Conservation (phyloP, 106 monocot species). For the Alisma plantagoaquatica region DNA sequence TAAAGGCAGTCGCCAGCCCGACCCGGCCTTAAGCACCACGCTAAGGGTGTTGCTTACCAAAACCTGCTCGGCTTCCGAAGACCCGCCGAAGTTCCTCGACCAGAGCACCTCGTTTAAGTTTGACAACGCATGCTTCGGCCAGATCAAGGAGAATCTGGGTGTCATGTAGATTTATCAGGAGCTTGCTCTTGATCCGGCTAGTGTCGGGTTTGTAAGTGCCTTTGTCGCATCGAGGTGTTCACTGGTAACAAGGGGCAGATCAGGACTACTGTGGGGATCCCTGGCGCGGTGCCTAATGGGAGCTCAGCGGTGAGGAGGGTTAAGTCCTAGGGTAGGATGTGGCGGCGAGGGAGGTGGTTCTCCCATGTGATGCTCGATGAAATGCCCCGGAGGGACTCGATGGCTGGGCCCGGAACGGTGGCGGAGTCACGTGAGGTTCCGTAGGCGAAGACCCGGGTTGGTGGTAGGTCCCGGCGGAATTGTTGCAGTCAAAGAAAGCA, state of each 20-base stretch:
- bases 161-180: slow-evolving; percentile 17
- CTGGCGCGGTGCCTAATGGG: not conserved
- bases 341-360: slow-evolving; percentile 13
- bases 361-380: slow-evolving; percentile 6
- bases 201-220: slow-evolving; percentile 11
- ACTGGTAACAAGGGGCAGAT: too few relatives aligned
- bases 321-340: slow-evolving; percentile 20
- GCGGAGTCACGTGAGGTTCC: slow-evolving; percentile 6
- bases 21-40: slow-evolving; percentile 12
- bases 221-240: too few relatives aligned
- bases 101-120: slow-evolving; percentile 13
- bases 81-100: too few relatives aligned
- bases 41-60: slow-evolving; percentile 1
- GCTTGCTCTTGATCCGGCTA: too few relatives aligned
- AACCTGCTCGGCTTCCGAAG: not conserved
- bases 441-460: slow-evolving; percentile 17
- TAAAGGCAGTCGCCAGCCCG: slow-evolving; percentile 10
- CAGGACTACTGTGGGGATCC: slow-evolving; percentile 24
- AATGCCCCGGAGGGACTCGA: slow-evolving; percentile 11
- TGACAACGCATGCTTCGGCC: slow-evolving; percentile 13
- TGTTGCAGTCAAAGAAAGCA: not conserved
- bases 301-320: slow-evolving; percentile 16
- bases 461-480: slow-evolving; percentile 21
- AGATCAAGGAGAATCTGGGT: slow-evolving; percentile 9
- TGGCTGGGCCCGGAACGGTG: slow-evolving; percentile 22